Evolutionary conservation across 306 rosid species (phyloP), one percentile per base, ranked within the genome.

Genomic region (Senna siamea): DNA sequence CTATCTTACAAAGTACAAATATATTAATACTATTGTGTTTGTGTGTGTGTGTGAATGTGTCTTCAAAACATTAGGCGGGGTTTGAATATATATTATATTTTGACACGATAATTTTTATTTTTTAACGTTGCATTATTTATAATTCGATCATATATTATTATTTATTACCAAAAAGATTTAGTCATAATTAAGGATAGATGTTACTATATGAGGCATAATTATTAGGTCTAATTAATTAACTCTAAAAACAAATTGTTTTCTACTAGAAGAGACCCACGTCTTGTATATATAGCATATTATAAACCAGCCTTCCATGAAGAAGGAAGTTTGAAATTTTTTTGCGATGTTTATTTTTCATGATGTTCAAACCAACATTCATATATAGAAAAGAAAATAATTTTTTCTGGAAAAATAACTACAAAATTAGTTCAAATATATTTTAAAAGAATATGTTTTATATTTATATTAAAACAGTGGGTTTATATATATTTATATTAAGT

Each of bases 181-280:
- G 9, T 37, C 47, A 62, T 62, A 60, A 34, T 60, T 32, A 61
- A 34, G 26, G 17, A 18, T 17, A 35, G 15, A n/a, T 22, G 9
- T 61, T 35, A 34, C 7, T 37, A 6, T 37, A 17, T 61, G 47
- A 37, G 17, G 13, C 5, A 37, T 35, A 35, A 61, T 61, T 61
- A 35, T 61, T 62, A 38, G 50, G 68, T 38, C 17, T 37, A 61
- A n/a, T n/a, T n/a, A n/a, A n/a, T n/a, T n/a, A 35, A 61, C 20
- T 37, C 47, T 9, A 11, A 1, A 59, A 62, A 1, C 19, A 19
- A 60, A n/a, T 9, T 62, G 50, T 32, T 10, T 18, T 18, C 32
- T 18, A 37, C 26, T 38, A 48, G 53, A 48, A 5, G 53, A n/a
- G 53, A 48, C 53, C 9, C 8, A 59, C 23, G 14, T 34, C 38